Base-by-base conservation (phyloP, 768 basidiomycete species). In the Sistotremastrum suecicum region DNA sequence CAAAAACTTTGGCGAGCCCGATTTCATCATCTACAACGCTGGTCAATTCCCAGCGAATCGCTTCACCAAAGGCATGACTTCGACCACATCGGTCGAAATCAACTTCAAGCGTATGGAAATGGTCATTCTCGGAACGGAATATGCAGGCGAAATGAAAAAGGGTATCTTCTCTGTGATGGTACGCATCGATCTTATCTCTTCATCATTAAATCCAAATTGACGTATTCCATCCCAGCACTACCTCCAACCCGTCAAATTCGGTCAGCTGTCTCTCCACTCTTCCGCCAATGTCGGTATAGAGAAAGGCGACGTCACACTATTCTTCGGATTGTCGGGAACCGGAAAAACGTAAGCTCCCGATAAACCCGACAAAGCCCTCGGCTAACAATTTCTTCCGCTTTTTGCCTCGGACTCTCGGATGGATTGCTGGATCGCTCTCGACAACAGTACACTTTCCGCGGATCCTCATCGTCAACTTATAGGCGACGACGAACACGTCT, bases 81-180 rank as follows among this genome's bases (percentile, higher is more conserved):
- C 91, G 7, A 88, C 91, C 32, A 98, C 95, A 5, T 95, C 92
- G 3, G 94, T 99, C 42, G 94, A 97, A 68, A 89, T 99, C 72
- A 99, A 99, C 77, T 98, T 99, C 69, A 95, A 95, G 74, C 87
- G 95, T 37, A 95, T 91, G 90, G 95, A 99, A 66, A 99, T 99
- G 95, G 94, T 99, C 58, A 98, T 99, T 59, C 87, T 99, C 55
- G 94, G 87, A 46, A 94, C 90, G 30, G 91, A 97, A 61, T 97
- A 97, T 59, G 91, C 91, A 32, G 91, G 91, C 43, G 91, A 99
- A 71, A 99, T 99, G 95, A 99, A 99, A 72, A 99, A 99, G 78
- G 95, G 95, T 59, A 88, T 99, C 62, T 99, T 99, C 72, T 89
- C 85, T 39, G 91, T 99, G 55, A 99, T 99, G 94, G 80, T 80